phyloP scores from a whole-genome alignment of 2,329 filamentous ascomycete genomes.

The Cylindrodendrum hubeiense region DNA sequence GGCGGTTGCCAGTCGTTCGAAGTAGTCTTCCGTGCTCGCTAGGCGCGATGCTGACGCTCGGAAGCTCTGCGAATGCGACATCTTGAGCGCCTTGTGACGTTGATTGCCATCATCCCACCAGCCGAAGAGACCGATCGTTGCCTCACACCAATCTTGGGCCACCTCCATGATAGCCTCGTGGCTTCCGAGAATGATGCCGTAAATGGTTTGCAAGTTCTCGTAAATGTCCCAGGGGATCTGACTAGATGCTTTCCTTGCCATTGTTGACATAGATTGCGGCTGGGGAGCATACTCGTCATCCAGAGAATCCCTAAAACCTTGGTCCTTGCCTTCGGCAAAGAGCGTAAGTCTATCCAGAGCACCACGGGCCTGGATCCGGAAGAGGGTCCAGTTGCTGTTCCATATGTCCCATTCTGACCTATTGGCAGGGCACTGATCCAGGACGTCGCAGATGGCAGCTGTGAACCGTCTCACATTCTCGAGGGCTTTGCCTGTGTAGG shows the following conservation, averaged over 20 bases:
- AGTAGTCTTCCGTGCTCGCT: conserved; percentile 75
- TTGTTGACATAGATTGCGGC: conserved; percentile 69
- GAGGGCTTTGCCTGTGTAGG: conserved; percentile 82
- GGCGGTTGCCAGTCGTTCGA: conserved; percentile 77
- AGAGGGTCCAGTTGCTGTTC: conserved; percentile 85
- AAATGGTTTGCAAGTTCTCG: conserved; percentile 83
- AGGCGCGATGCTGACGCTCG: conserved; percentile 54
- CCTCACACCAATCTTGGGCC: conserved; percentile 93
- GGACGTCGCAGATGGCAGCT: conserved; percentile 74
- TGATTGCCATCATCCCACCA: conserved; percentile 91
- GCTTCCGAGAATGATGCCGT: conserved; percentile 83
- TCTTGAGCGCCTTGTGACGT: conserved; percentile 55
- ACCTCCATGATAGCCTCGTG: conserved; percentile 80
- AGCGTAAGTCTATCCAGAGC: conserved; percentile 78
- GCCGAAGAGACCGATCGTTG: conserved; percentile 82
- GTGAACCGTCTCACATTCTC: conserved; percentile 81
- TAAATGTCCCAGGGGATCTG: conserved; percentile 92
- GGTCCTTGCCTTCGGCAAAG: conserved; percentile 82
- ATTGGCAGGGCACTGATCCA: conserved; percentile 80
- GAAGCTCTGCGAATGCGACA: conserved; percentile 56
- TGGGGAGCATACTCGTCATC: conserved; percentile 53
- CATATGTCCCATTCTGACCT: conserved; percentile 85
- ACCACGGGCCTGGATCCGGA: conserved; percentile 79
- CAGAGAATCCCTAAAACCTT: conserved; percentile 48
- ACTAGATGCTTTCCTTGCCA: conserved; percentile 84